Percentiles rank a stretch among this genome's conserved stretches.
Conservation (phyloP, 1,284 basidiomycete genomes). For the Rhodotorula glutinis region DNA sequence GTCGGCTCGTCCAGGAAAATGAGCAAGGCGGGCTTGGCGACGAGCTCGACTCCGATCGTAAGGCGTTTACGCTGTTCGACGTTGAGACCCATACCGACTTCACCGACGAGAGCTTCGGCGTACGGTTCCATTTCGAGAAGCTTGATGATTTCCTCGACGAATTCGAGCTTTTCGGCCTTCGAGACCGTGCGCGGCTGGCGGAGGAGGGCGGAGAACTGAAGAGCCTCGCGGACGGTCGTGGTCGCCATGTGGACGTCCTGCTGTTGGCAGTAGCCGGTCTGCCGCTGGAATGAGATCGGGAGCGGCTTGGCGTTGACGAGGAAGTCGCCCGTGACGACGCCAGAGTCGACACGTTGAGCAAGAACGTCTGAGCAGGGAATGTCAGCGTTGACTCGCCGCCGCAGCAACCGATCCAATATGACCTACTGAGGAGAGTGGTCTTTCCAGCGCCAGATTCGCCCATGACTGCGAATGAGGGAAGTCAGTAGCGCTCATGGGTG, state of each 20-base stretch:
- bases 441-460: constrained; percentile 69
- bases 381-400: too few relatives aligned
- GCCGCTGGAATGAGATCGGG: constrained; percentile 69
- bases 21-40: constrained; percentile 68
- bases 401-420: too few relatives aligned
- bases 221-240: constrained; percentile 70
- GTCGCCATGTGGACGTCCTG: constrained; percentile 43
- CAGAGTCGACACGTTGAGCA: constrained; percentile 69
- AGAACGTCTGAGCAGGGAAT: constrained; percentile 59
- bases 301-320: constrained; percentile 73
- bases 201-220: constrained; percentile 74
- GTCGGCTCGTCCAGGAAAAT: constrained; percentile 70
- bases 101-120: constrained; percentile 71
- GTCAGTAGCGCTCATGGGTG: too few relatives aligned
- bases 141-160: constrained; percentile 72
- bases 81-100: constrained; percentile 57
- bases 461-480: constrained; percentile 47
- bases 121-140: constrained; percentile 72
- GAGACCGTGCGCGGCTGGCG: constrained; percentile 70
- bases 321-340: constrained; percentile 71
- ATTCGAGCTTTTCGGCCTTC: constrained; percentile 69
- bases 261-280: constrained; percentile 51
- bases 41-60: constrained; percentile 62
- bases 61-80: constrained; percentile 72
- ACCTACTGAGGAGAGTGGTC: constrained; percentile 20